Evolutionary conservation across 2,329 filamentous ascomycete species (phyloP), one percentile per base, ranked within the genome.

Genomic region (Sclerotinia nivalis): DNA sequence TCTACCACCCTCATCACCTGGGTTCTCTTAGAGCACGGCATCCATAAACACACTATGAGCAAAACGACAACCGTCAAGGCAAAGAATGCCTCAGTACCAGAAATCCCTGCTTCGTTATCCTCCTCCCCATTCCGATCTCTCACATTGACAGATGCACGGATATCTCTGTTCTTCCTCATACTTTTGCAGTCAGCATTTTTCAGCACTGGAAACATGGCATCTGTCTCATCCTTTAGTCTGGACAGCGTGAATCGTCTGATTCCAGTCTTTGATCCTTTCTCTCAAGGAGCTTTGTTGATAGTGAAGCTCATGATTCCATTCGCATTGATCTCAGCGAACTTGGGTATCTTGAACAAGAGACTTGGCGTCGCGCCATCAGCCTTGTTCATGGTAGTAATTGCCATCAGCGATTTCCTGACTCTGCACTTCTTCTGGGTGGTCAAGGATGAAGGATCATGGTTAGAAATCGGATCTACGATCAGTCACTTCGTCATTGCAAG

Each of bases 361-460:
- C 83, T 99, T 0, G 91, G 92, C 22, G 91, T 99, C 0, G 91
- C 93, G 12, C 94, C 93, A 0, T 93, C 91, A 52, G 93, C 93
- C 8, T 83, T 99, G 5, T 97, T 98, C 82, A 97, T 97, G 91
- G 83, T 95, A 2, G 93, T 97, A 65, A 97, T 97, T 88, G 92
- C 91, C 0, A 88, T 96, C 66, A 94, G 91, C 71, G 96, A 99
- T 78, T 88, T 97, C 64, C 85, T 98, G 79, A 98, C 96, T 4
- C 84, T 99, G 66, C 93, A 96, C 76, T 99, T 99, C 83, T 99
- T 99, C 82, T 99, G 93, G 89, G 93, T 97, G 76, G 96, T 99
- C 59, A 92, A 91, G 77, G 96, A 99, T 75, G 96, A 99, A 79
- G 96, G 96, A 0, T 96, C 91, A 31, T 99, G 96, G 96, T 82